Conservation (phyloP, 2,329 filamentous ascomycete species). For the Neoascochyta sp. region DNA sequence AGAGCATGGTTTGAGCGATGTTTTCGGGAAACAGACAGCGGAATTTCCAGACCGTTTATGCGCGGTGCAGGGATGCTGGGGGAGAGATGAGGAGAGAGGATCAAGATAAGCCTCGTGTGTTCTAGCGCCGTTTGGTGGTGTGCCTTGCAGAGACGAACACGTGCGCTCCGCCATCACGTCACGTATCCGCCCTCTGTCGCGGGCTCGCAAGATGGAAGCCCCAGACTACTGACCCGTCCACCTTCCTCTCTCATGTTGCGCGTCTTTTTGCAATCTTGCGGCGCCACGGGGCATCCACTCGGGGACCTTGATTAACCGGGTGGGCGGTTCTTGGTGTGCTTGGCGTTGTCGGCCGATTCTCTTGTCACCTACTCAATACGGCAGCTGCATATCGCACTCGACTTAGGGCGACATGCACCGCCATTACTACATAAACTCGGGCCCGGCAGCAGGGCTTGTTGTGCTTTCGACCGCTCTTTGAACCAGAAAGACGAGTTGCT, state of each 20-base stretch:
- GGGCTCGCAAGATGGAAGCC: too few species aligned
- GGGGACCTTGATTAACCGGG: conserved; percentile 28
- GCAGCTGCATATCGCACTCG: conserved; percentile 27
- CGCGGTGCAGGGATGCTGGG: too few species aligned
- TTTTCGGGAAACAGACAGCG: too few species aligned
- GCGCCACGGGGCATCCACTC: conserved; percentile 12
- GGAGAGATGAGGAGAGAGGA: too few species aligned
- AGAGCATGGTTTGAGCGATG: too few species aligned
- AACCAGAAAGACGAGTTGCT: conserved; percentile 13
- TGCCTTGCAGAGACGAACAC: conserved; percentile 7
- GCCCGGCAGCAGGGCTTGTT: conserved; percentile 4
- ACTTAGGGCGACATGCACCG: conserved; percentile 18
- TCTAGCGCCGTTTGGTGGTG: conserved; percentile 6
- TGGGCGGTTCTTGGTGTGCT: conserved; percentile 28
- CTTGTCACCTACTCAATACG: conserved; percentile 37
- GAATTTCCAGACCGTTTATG: too few species aligned
- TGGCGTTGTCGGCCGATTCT: conserved; percentile 26
- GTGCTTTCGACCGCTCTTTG: conserved; percentile 15
- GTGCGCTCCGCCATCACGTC: conserved; percentile 8
- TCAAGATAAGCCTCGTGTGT: conserved; percentile 8
- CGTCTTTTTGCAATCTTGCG: conserved; percentile 13
- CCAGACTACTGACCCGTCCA: conserved; percentile 7
- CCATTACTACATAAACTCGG: conserved; percentile 19
- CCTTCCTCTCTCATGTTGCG: conserved; percentile 24
- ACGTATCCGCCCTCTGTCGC: conserved; percentile 1